Evolutionary conservation across 768 basidiomycete genomes (phyloP).

Genomic region (Mycena capillaripes): DNA sequence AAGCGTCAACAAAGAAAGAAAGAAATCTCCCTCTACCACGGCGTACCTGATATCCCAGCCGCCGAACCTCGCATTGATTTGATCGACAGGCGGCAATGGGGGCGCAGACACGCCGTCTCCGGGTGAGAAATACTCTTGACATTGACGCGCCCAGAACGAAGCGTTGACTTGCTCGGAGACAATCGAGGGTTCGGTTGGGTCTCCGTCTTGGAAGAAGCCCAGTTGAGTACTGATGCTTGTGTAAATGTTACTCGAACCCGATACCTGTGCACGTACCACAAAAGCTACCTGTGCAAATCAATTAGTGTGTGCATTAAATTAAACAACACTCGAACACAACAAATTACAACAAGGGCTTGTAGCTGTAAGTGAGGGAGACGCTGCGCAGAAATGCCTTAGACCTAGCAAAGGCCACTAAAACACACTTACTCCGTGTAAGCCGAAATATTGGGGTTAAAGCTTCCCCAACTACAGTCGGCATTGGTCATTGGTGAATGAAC

Average conservation of each 20-base stretch:
- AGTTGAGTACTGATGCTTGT: constrained; percentile 17
- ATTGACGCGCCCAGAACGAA: constrained; percentile 33
- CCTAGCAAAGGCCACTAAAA: background rate
- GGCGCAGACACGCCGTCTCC: constrained; percentile 29
- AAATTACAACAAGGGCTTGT: constrained; percentile 34
- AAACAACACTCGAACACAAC: background rate
- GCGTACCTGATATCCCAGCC: constrained; percentile 32
- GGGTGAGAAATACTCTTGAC: constrained; percentile 28
- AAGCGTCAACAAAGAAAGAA: background rate
- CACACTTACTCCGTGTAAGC: constrained; percentile 14
- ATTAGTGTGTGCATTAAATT: background rate
- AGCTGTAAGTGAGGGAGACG: constrained; percentile 27
- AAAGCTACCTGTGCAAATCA: constrained; percentile 17
- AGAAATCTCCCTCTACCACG: too few relatives aligned
- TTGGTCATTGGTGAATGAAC: background rate
- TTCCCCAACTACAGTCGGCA: constrained; percentile 22
- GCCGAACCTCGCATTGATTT: constrained; percentile 15
- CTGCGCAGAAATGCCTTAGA: background rate
- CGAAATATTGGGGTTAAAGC: constrained; percentile 18
- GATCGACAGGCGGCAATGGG: constrained; percentile 2
- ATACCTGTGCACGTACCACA: constrained; percentile 19
- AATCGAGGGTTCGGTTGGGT: constrained; percentile 24
- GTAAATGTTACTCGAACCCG: background rate
- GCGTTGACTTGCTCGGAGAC: constrained; percentile 25
- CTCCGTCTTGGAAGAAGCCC: constrained; percentile 30